Evolutionary conservation across 306 rosid species (phyloP).

Genomic region (Trifolium pratense): DNA sequence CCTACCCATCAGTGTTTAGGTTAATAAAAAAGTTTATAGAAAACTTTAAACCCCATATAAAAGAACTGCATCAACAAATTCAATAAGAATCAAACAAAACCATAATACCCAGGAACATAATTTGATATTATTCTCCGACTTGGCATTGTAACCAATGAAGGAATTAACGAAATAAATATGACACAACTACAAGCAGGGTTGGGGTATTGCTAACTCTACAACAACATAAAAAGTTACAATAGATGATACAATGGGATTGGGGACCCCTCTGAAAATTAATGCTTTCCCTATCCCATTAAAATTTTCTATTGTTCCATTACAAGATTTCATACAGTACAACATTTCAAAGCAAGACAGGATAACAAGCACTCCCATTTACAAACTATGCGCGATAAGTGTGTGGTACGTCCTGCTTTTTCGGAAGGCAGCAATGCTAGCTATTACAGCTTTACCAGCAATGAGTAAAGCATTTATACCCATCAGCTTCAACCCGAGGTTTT

Average conservation of each 20-base stretch:
- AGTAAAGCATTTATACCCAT: conserved; percentile 68
- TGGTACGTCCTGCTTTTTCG: conserved; percentile 73
- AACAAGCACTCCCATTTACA: not conserved
- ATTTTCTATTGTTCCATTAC: too few relatives aligned
- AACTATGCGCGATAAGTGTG: conserved; percentile 7
- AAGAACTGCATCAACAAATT: not conserved
- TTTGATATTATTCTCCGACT: too few relatives aligned
- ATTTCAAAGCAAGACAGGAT: not conserved
- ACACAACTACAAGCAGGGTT: conserved; percentile 12
- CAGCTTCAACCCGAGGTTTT: conserved; percentile 72
- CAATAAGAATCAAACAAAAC: not conserved
- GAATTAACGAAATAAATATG: conserved; percentile 11
- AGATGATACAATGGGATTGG: conserved; percentile 32
- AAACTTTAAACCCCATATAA: not conserved
- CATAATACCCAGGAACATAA: too few relatives aligned
- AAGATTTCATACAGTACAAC: not conserved
- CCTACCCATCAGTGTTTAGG: too few relatives aligned
- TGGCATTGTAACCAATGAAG: conserved; percentile 5
- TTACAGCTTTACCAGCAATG: conserved; percentile 48
- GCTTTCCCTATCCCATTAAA: too few relatives aligned
- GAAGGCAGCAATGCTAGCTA: conserved; percentile 53
- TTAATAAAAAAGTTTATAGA: too few relatives aligned
- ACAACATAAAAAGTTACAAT: conserved; percentile 13
- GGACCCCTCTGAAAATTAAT: too few relatives aligned
- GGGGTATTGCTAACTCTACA: conserved; percentile 23